Percentiles rank a stretch among this genome's conserved stretches.
Evolutionary conservation across 23 red algal genomes (phyloP).

Genomic region (Cyanidium caldarium): DNA sequence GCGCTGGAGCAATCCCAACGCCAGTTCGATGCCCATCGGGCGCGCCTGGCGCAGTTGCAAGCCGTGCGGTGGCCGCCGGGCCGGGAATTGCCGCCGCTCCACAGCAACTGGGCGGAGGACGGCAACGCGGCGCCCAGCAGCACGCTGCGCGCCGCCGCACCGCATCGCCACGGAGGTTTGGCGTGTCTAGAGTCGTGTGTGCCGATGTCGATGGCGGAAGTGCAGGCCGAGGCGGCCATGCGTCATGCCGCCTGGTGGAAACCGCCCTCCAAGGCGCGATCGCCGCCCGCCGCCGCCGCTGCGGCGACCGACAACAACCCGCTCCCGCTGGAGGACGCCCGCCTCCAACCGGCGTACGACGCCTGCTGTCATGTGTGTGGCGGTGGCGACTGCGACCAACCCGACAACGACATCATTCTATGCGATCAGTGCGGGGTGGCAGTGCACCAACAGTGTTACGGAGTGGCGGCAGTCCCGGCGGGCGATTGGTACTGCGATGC

Average conservation of each 20-base stretch:
- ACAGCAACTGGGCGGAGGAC: too few species aligned
- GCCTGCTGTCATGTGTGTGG: conserved; percentile 1
- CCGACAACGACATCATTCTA: background rate
- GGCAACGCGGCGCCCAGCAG: too few species aligned
- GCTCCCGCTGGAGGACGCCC: background rate
- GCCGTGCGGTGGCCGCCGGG: too few species aligned
- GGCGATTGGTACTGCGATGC: conserved; percentile 1
- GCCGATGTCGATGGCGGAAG: background rate
- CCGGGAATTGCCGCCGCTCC: too few species aligned
- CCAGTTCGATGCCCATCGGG: too few species aligned
- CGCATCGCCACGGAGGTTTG: background rate
- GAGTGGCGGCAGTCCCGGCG: background rate
- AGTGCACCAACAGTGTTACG: conserved; percentile 5
- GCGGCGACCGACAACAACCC: background rate
- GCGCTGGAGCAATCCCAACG: too few species aligned
- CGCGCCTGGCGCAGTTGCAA: too few species aligned
- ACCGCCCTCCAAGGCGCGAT: background rate
- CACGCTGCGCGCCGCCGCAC: too few species aligned
- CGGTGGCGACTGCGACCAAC: background rate
- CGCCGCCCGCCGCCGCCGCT: background rate
- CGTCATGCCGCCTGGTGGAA: background rate
- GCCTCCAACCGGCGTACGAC: background rate
- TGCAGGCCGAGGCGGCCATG: background rate
- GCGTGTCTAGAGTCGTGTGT: background rate
- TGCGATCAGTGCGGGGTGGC: background rate